phyloP scores from a whole-genome alignment of 305 asterid genomes.

The Fraxinus latifolia region DNA sequence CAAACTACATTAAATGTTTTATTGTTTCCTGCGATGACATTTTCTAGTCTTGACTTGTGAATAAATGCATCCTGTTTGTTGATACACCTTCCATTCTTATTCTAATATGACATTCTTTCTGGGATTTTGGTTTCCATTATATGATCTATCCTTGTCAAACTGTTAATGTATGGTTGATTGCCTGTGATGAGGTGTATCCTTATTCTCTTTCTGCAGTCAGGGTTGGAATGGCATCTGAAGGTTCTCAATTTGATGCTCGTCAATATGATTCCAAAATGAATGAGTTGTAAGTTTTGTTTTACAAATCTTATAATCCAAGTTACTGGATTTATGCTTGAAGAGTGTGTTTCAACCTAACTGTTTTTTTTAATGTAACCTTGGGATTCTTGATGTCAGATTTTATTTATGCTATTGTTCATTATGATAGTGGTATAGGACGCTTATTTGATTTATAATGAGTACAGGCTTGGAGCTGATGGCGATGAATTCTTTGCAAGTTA shows the following conservation, averaged over 20 bases:
- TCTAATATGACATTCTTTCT: neutral
- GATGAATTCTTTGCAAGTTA: conserved; percentile 78
- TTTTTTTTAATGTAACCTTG: neutral
- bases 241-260: conserved; percentile 15
- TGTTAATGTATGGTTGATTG: neutral
- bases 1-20: neutral
- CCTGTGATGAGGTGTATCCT: neutral
- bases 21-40: neutral
- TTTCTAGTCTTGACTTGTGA: neutral
- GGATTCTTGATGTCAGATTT: neutral
- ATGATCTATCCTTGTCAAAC: neutral
- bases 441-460: neutral
- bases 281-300: conserved; percentile 2
- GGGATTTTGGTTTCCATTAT: neutral
- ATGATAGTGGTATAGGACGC: neutral
- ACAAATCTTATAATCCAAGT: neutral
- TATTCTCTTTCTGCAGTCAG: neutral
- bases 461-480: neutral
- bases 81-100: neutral
- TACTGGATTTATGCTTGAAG: neutral
- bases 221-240: conserved; percentile 19
- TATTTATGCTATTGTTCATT: neutral
- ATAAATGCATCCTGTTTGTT: neutral
- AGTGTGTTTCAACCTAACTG: neutral
- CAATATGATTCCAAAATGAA: conserved; percentile 13